Base-by-base conservation (phyloP, 768 basidiomycete species). In the Rhizopogon rudus region DNA sequence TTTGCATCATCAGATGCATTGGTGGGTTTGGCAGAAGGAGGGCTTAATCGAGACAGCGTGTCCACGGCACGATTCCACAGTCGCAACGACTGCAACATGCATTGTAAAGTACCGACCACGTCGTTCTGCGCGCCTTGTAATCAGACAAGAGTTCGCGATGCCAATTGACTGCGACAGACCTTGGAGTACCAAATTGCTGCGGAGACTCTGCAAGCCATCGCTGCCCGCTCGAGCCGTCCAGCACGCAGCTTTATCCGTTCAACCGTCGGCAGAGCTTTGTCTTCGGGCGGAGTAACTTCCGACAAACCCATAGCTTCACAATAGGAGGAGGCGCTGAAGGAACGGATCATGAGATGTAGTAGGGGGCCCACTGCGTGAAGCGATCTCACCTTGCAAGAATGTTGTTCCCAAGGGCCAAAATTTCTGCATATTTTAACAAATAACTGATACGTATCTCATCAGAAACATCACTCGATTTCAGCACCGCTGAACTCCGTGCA, bases 61-160 rank as follows among this genome's bases (percentile, higher is more conserved):
- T 91, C 91, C 13, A 84, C 70, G 3, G 92, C 91, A 28, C 89
- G 82, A 65, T 88, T 90, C 84, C 87, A 92, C 2, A 94, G 71
- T 16, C 91, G 82, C 49, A 93, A 75, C 0, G 88, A 81, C 59
- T 88, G 88, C 12, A 88, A 71, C 58, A 87, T 72, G 17, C 78
- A 78, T 44, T 79, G 74, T 14, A 92, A 63, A 2, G 84, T 79
- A 5, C 75, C 71, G 0, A 79, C 72, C 0, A 81, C 71, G 45
- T 93, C 83, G 44, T 86, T 82, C 88, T 93, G 56, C 0, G 12
- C 41, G 20, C 10, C 29, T 16, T 5, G 25, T 17, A 33, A 33
- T 40, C 31, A 28, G 43, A 13, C 52, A 44, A 62, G 20, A 9
- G 28, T 6, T 44, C 25, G 25, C 4, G 4, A 41, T 9, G 6